Evolutionary conservation across 2,329 filamentous ascomycete species (phyloP).

Genomic region (Colletotrichum sp.): DNA sequence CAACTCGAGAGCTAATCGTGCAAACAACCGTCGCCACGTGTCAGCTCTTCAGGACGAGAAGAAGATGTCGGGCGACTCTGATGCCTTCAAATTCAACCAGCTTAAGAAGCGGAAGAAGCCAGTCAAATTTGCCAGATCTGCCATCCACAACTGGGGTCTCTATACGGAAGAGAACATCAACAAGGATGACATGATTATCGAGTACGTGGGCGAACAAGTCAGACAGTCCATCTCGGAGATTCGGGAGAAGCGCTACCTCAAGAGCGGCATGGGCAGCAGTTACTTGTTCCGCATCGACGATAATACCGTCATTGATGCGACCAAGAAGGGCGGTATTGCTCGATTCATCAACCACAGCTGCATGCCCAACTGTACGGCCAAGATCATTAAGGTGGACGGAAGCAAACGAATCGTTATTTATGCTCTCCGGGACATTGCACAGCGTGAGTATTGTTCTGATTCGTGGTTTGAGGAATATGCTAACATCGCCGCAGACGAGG

Average conservation of each 20-base stretch:
- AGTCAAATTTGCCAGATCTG: conserved; percentile 95
- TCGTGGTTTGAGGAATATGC: conserved; percentile 2
- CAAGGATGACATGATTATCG: conserved; percentile 99
- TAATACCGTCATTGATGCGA: conserved; percentile 96
- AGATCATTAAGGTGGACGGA: conserved; percentile 98
- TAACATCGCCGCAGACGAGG: conserved; percentile 73
- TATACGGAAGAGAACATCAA: conserved; percentile 98
- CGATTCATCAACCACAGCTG: conserved; percentile 99
- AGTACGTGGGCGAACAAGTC: conserved; percentile 98
- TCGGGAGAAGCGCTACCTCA: conserved; percentile 88
- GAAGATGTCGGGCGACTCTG: conserved; percentile 83
- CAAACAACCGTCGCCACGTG: conserved; percentile 92
- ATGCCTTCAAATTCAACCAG: conserved; percentile 97
- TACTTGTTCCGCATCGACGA: conserved; percentile 99
- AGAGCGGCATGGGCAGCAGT: conserved; percentile 95
- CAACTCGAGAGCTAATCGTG: conserved; percentile 90
- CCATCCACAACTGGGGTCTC: conserved; percentile 98
- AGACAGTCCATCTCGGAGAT: conserved; percentile 97
- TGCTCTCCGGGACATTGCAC: conserved; percentile 89
- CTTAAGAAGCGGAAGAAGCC: conserved; percentile 99
- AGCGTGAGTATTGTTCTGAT: conserved; percentile 70
- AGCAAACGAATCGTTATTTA: conserved; percentile 99
- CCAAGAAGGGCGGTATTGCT: conserved; percentile 97
- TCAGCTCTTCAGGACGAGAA: conserved; percentile 97
- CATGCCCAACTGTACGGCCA: conserved; percentile 97